Evolutionary conservation across 306 rosid species (phyloP).

Genomic region (Crotalaria pallida): DNA sequence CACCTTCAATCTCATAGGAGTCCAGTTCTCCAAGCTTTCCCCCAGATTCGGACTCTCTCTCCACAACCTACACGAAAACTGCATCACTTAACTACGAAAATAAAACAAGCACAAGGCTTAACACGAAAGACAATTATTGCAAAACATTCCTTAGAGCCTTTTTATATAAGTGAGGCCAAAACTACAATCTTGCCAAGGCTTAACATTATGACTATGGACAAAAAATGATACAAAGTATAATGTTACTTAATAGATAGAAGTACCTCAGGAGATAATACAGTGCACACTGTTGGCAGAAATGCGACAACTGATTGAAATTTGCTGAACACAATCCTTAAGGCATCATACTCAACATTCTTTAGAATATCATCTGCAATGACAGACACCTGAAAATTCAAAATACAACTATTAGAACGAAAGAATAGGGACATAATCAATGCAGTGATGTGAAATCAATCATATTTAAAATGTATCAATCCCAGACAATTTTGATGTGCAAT

Average conservation of each 20-base stretch:
- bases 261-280: constrained; percentile 94
- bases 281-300: constrained; percentile 69
- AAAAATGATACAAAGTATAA: neutral
- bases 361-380: constrained; percentile 89
- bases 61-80: constrained; percentile 49
- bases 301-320: constrained; percentile 80
- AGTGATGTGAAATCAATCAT: neutral
- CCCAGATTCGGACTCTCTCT: constrained; percentile 84
- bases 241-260: neutral
- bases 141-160: too few species aligned
- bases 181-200: too few species aligned
- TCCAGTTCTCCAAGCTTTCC: constrained; percentile 85
- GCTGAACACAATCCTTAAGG: constrained; percentile 74
- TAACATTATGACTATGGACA: neutral
- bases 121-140: too few species aligned
- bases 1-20: constrained; percentile 93
- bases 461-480: neutral
- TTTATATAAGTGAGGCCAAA: too few species aligned
- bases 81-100: constrained; percentile 3
- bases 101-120: neutral
- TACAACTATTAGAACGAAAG: constrained; percentile 16
- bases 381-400: constrained; percentile 57
- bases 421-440: neutral
- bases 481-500: neutral
- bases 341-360: constrained; percentile 91